Conservation (phyloP, 306 rosid species). For the Begonia masoniana region DNA sequence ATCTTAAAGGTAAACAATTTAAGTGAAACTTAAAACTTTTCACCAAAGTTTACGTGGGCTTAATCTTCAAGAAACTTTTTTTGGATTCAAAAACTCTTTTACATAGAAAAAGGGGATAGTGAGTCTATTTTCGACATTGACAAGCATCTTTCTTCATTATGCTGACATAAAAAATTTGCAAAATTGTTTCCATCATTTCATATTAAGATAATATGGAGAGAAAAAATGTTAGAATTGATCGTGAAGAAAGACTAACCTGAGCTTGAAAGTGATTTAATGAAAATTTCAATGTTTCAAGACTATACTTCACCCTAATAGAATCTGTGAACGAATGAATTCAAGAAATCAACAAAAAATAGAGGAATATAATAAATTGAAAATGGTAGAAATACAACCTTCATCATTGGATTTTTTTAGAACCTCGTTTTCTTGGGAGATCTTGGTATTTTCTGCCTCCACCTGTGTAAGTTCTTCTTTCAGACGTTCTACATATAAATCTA, state of each 20-base stretch:
- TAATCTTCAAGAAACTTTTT: no score
- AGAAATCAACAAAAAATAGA: neutral
- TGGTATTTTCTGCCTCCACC: slow-evolving; percentile 31
- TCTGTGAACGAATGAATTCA: slow-evolving; percentile 27
- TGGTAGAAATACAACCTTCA: slow-evolving; percentile 26
- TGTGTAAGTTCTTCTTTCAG: slow-evolving; percentile 41
- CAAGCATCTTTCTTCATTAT: no score
- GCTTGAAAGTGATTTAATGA: slow-evolving; percentile 29
- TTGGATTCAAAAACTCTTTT: no score
- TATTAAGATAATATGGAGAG: no score
- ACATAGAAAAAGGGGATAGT: no score
- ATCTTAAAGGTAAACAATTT: no score
- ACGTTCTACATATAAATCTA: slow-evolving; percentile 41
- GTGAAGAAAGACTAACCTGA: slow-evolving; percentile 37
- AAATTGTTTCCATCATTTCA: no score
- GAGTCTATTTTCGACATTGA: no score
- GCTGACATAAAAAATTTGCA: no score
- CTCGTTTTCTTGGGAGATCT: slow-evolving; percentile 32
- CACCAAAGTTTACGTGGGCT: no score
- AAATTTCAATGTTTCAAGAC: slow-evolving; percentile 41
- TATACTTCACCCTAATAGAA: slow-evolving; percentile 27
- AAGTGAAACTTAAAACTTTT: no score
- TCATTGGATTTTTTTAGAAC: slow-evolving; percentile 24
- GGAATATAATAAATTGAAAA: slow-evolving; percentile 1
- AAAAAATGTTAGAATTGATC: neutral